Evolutionary conservation across 805 yeast species (phyloP), one percentile per base, ranked within the genome.

Genomic region (Starmera caribaea): DNA sequence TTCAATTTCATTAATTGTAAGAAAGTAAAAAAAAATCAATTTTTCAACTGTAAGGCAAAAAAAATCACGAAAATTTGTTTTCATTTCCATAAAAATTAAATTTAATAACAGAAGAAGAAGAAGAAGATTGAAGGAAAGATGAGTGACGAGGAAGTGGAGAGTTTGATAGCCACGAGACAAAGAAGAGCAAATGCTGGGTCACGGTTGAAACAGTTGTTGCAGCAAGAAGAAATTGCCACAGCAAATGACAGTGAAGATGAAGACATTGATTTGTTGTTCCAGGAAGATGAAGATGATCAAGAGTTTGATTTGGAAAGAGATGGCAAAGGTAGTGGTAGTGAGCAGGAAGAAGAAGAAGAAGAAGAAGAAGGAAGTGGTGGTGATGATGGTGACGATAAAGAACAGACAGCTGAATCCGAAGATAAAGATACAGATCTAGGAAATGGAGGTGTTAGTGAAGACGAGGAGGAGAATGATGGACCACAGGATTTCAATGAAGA

Each of bases 171-270:
- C 16, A 81, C 95, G 3, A 73, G 97, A 45, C 64, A 76, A 44
- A 69, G 86, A 46, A 75, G 98, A 40, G 60, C 87, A 34, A 92
- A 90, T 62, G 98, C 98, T 2, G 98, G 98, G 13, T 81, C 85
- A 38, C 69, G 92, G 40, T 66, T 92, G 55, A 75, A 76, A 51
- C 76, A 77, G 41, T 69, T 92, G 43, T 63, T 92, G 15, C 82
- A 78, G 42, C 70, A 84, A 26, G 95, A 75, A 45, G 81, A 75
- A 36, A 54, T 63, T 8, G 47, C 59, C 2, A 63, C 57, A 7
- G 55, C 63, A 12, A 66, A 64, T 13, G 69, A 66, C 4, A 87
- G 85, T 34, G 95, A 83, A 34, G 94, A 85, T 45, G 88, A 81
- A 48, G 78, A 81, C 38, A 82, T 85, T 31, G 75, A 79, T 50